Evolutionary conservation across 768 basidiomycete genomes (phyloP).

Genomic region (Panaeolus papilionaceus): DNA sequence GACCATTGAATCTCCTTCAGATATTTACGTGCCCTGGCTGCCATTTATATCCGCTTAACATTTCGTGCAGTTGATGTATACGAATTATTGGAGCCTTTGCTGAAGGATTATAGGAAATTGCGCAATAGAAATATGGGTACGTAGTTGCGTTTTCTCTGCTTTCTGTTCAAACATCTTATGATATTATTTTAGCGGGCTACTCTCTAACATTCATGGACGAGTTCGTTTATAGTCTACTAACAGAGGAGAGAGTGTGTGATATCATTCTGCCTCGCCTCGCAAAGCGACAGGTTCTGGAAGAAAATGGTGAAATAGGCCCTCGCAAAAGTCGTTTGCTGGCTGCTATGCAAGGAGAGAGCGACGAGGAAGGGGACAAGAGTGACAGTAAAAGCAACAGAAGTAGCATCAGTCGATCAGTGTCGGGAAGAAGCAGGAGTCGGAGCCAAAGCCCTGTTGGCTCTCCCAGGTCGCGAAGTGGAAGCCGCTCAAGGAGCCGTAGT

Average conservation of each 20-base stretch:
- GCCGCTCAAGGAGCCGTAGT: slow-evolving; percentile 41
- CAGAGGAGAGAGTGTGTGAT: slow-evolving; percentile 94
- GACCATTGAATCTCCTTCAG: slow-evolving; percentile 44
- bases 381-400: slow-evolving; percentile 38
- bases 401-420: slow-evolving; percentile 31
- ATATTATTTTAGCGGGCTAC: slow-evolving; percentile 71
- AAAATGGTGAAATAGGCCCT: slow-evolving; percentile 87
- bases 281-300: slow-evolving; percentile 88
- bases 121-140: slow-evolving; percentile 80
- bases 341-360: slow-evolving; percentile 80
- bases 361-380: slow-evolving; percentile 51
- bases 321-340: slow-evolving; percentile 87
- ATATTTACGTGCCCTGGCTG: slow-evolving; percentile 92
- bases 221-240: slow-evolving; percentile 83
- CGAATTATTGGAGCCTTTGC: slow-evolving; percentile 90
- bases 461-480: slow-evolving; percentile 36
- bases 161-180: slow-evolving; percentile 13
- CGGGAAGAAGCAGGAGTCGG: slow-evolving; percentile 38
- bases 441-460: slow-evolving; percentile 31
- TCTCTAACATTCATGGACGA: slow-evolving; percentile 89
- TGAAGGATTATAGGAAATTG: slow-evolving; percentile 94
- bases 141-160: slow-evolving; percentile 29
- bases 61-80: slow-evolving; percentile 91
- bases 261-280: slow-evolving; percentile 91
- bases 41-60: slow-evolving; percentile 94